These are phyloP conservation scores for Fusarium succisae DNA, from an alignment of 2,329 filamentous ascomycete species.

Conservation along the genomic window DNA sequence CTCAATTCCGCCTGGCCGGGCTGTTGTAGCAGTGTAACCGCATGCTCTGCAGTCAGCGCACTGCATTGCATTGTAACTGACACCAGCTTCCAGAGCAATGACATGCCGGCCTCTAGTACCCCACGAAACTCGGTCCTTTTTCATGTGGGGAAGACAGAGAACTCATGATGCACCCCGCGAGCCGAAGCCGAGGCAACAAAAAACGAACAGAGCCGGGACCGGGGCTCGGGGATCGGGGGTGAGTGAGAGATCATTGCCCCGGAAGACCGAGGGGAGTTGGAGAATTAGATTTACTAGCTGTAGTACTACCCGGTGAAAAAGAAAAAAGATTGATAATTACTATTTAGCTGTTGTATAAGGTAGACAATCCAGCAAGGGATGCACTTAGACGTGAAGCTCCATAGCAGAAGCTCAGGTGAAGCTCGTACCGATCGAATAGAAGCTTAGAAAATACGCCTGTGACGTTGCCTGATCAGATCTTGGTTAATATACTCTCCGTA, in stretches of 20 bases:
- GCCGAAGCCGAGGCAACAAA: slow-evolving; percentile 44
- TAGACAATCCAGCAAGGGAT: not conserved
- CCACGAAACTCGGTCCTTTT: slow-evolving; percentile 20
- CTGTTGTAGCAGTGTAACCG: not conserved
- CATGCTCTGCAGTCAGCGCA: not conserved
- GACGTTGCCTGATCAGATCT: slow-evolving; percentile 21
- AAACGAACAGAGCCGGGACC: slow-evolving; percentile 21
- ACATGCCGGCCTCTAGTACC: not conserved
- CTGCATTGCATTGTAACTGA: not conserved
- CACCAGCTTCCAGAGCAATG: not conserved
- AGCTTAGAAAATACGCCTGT: slow-evolving; percentile 15
- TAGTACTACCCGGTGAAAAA: not conserved
- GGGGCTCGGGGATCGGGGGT: slow-evolving; percentile 37
- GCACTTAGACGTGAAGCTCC: slow-evolving; percentile 14
- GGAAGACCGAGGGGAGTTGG: slow-evolving; percentile 29
- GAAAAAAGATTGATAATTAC: not conserved
- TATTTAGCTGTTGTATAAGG: not conserved
- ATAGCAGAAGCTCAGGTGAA: slow-evolving; percentile 3
- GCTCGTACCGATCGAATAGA: not conserved
- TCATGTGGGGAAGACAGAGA: slow-evolving; percentile 28
- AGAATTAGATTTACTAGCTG: slow-evolving; percentile 5
- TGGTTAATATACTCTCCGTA: not conserved
- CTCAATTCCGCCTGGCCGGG: slow-evolving; percentile 33
- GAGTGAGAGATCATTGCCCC: slow-evolving; percentile 30
- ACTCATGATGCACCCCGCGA: slow-evolving; percentile 32